Percentiles rank a stretch among this genome's conserved stretches.
Evolutionary conservation across 2,329 filamentous ascomycete genomes (phyloP).

Genomic region (Sarocladiaceae sp.): DNA sequence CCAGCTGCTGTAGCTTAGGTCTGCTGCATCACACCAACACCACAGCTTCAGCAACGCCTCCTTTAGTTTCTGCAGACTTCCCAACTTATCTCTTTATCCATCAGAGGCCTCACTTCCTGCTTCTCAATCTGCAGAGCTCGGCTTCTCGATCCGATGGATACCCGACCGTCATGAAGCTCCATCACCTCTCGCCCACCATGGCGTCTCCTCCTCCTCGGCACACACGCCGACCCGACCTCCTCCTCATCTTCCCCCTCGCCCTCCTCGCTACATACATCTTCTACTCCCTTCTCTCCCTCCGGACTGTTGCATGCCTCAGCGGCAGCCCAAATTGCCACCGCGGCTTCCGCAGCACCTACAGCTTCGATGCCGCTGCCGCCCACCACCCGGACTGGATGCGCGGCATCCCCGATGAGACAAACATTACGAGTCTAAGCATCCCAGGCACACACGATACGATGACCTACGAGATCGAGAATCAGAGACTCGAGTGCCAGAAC

Average conservation of each 20-base stretch:
- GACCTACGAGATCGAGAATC: constrained; percentile 34
- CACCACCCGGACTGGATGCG: constrained; percentile 31
- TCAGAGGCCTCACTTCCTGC: too few species aligned
- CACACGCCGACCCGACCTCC: neutral
- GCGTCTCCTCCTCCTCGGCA: constrained; percentile 1
- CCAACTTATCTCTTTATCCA: too few species aligned
- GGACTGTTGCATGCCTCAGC: constrained; percentile 17
- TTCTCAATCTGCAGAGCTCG: too few species aligned
- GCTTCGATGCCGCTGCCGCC: constrained; percentile 26
- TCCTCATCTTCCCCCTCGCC: constrained; percentile 13
- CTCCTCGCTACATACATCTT: constrained; percentile 17
- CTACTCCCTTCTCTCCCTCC: constrained; percentile 17
- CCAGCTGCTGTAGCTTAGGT: too few species aligned
- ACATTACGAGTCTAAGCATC: constrained; percentile 38
- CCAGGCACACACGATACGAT: constrained; percentile 49
- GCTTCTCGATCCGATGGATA: too few species aligned
- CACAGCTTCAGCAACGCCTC: too few species aligned
- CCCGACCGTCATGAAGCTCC: constrained; percentile 6
- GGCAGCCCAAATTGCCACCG: constrained; percentile 21
- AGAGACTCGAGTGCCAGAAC: constrained; percentile 41
- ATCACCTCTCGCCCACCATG: neutral
- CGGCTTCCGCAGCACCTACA: constrained; percentile 27
- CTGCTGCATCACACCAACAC: too few species aligned
- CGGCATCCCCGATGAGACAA: constrained; percentile 31
- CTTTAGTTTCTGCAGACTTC: too few species aligned